These are phyloP conservation scores for Botrytis galanthina DNA, from an alignment of 2,329 filamentous ascomycete species.

Conservation along the genomic window DNA sequence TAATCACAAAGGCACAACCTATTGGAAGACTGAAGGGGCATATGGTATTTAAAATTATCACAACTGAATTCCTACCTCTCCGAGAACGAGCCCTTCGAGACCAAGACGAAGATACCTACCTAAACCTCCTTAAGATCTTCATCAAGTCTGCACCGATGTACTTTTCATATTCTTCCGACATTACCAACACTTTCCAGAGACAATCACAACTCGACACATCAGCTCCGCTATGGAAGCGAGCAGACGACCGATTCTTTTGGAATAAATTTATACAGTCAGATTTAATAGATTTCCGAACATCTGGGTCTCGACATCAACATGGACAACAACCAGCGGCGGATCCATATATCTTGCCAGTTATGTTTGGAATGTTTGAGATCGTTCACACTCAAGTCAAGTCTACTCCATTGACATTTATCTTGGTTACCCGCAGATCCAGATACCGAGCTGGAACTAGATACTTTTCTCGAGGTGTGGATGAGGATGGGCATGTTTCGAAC, in stretches of 20 bases:
- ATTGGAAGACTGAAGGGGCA: constrained; percentile 91
- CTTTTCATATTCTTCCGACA: constrained; percentile 95
- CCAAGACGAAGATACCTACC: constrained; percentile 89
- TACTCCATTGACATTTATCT: constrained; percentile 76
- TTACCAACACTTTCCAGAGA: constrained; percentile 95
- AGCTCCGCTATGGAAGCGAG: constrained; percentile 81
- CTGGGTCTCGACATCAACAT: constrained; percentile 59
- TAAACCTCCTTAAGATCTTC: constrained; percentile 75
- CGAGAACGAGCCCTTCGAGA: constrained; percentile 90
- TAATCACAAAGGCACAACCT: constrained; percentile 91
- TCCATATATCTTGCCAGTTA: constrained; percentile 90
- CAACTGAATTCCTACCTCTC: constrained; percentile 90
- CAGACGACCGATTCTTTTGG: constrained; percentile 99
- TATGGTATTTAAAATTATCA: constrained; percentile 89
- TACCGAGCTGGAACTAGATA: constrained; percentile 89
- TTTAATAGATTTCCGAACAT: constrained; percentile 80
- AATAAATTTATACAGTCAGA: constrained; percentile 91
- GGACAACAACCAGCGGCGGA: constrained; percentile 75
- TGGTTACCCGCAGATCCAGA: constrained; percentile 86
- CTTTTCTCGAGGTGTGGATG: constrained; percentile 91
- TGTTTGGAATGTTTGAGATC: constrained; percentile 95
- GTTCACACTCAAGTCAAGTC: constrained; percentile 81
- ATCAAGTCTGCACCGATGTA: constrained; percentile 88
- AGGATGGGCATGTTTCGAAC: constrained; percentile 92
- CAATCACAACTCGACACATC: constrained; percentile 74